Base-by-base conservation (phyloP, 2,329 filamentous ascomycete genomes). In the Pestalotiopsis sp. region DNA sequence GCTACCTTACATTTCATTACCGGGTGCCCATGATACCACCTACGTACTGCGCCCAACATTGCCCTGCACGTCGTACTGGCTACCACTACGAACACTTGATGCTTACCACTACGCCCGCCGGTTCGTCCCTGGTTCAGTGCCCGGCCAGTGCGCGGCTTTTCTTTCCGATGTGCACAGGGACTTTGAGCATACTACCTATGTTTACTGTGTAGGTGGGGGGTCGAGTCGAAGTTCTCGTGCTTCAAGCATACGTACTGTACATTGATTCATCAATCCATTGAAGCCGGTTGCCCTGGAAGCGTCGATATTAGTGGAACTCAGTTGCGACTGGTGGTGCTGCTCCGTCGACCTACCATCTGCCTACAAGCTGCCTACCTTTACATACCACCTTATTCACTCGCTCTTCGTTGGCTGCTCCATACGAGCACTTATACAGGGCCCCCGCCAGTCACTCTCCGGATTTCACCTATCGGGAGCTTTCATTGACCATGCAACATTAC, bases 111-210 rank as follows among this genome's bases (percentile, higher is more conserved):
- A 20, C 45, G 31, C 31, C 59, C 17, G 27, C 59, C 31, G 27
- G 59, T 36, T 36, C 17, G 25, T 36, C 31, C 27, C n/a, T 36
- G 31, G 31, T 36, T 31, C 27, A 20, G 27, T 62, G 5, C 25
- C 31, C 31, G 59, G 59, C 59, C 59, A 62, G 23, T 36, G 59
- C 59, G 59, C 59, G 36, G 59, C 59, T 62, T 62, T 59, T 62
- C 38, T 27, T 62, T 36, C 59, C 59, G 59, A 62, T 27, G 7
- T 39, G 59, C 59, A n/a, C 17, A 31, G 27, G 58, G 23, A 36
- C 17, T 52, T n/a, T 20, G 45, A 52, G 17, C 45, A 52, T 52
- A 52, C 27, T 20, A 7, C 23, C 27, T 20, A 7, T 52, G 5
- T 52, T 9, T 52, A 52, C 45, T 52, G 7, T 20, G 45, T n/a